Base-by-base conservation (phyloP, 306 rosid species). In the Sechiopsis laciniata region DNA sequence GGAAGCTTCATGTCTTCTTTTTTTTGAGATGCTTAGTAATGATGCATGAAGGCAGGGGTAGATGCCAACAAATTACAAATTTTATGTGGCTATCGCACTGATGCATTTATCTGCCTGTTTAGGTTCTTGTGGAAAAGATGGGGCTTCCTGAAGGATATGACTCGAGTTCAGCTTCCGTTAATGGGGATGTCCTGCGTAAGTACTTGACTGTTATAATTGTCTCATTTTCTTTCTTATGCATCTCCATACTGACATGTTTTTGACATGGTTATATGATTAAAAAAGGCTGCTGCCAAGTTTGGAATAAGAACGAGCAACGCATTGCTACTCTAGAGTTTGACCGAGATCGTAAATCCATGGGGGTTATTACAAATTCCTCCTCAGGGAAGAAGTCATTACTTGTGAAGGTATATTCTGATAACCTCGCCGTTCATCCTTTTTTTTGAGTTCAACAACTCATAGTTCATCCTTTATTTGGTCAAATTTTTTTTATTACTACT, bases 61-160 rank as follows among this genome's bases (percentile, higher is more conserved):
- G 21, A 69, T 69, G 58, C 57, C 58, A 69, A 22, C 58, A 50
- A 69, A 2, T 22, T 48, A 6, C 13, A n/a, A 14, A 51, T 50
- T 78, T 20, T 83, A 35, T 13, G 59, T 52, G 19, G 11, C 16
- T 75, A 32, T 40, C 0, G 14, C 17, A 15, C 42, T 75, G 24
- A 75, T 64, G 20, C 52, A 10, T 32, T 63, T 50, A 51, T 75
- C 55, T 64, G 46, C 52, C 51, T 63, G 60, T 75, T 71, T 82
- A 93, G 96, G 90, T 93, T 78, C 78, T 93, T 69, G 98, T 88
- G 62, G 98, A 90, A 78, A 93, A 93, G 87, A 93, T 90, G 96
- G 96, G 98, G 54, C 85, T 81, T 69, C 90, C 96, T 60, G 86
- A 87, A 75, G 91, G 80, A 72, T 78, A 71, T 35, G 42, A 46